Base-by-base conservation (phyloP, 768 basidiomycete species). In the Leccinellum luteum region DNA sequence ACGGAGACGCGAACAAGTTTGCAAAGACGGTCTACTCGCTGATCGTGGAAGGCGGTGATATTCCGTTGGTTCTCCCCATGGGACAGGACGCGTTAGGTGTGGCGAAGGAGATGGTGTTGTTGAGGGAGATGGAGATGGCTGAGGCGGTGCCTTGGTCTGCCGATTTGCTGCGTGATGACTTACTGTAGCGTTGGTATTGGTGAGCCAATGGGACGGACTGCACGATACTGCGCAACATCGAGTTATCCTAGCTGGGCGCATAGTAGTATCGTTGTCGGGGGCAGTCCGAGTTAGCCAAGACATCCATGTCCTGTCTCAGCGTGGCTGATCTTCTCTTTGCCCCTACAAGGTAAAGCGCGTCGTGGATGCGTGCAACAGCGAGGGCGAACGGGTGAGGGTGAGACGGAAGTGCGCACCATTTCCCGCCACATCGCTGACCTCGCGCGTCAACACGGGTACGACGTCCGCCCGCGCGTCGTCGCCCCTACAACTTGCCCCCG, bases 1-100 rank as follows among this genome's bases (percentile, higher is more conserved):
- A 48, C 8, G 65, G 62, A 28, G 65, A 66, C 23, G 25, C 61
- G 2, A 7, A 47, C 32, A 63, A 66, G 19, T 56, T 63, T 12
- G 43, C 48, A 45, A 48, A 34, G 51, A 30, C 52, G 1, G 23
- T 66, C 19, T 58, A 60, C 13, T 30, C 47, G 13, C n/a, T 66
- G 17, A 50, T 57, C 1, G 30, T 23, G 6, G 17, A 38, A 17
- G 31, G 56, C 12, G 58, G 43, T 8, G 6, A 61, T 21, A 47
- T 65, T 30, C 66, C 66, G 25, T 27, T 59, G 28, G 50, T 45
- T 17, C 12, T 66, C 25, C 55, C 53, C 13, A 52, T 66, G 2
- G 59, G 65, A 48, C 28, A 51, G 23, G 66, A 62, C 13, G 54
- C 60, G 8, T 50, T 67, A 28, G 48, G 17, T 25, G 25, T 45